These are phyloP conservation scores for Arthrobotrys sphaeroides DNA, from an alignment of 2,329 filamentous ascomycete species.

Conservation along the genomic window DNA sequence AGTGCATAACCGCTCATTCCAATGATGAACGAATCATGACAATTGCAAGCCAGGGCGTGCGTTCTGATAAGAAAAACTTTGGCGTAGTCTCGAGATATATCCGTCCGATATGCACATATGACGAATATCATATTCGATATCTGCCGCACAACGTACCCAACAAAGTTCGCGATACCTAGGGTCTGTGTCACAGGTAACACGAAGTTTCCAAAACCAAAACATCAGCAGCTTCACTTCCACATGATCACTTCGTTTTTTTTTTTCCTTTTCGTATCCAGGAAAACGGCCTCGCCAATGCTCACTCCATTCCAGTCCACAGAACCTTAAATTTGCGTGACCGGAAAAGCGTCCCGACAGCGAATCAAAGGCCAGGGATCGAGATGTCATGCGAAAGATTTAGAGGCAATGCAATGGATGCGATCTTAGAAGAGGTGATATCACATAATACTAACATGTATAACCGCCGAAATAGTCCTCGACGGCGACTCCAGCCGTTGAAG, in stretches of 20 bases:
- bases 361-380: neutral
- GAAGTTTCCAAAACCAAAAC: conserved; percentile 13
- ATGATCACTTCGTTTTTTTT: too few species aligned
- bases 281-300: neutral
- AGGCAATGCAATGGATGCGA: neutral
- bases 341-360: conserved; percentile 12
- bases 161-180: conserved; percentile 47
- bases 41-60: neutral
- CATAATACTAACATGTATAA: conserved; percentile 66
- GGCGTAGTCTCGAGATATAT: neutral
- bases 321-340: conserved; percentile 13
- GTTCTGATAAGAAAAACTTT: neutral
- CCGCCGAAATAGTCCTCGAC: conserved; percentile 70
- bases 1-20: conserved; percentile 16
- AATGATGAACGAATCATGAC: neutral
- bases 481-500: conserved; percentile 74
- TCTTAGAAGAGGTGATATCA: conserved; percentile 6
- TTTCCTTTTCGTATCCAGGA: too few species aligned
- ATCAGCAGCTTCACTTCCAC: conserved; percentile 33
- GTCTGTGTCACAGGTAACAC: conserved; percentile 37
- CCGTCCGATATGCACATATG: neutral
- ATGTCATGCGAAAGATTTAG: neutral
- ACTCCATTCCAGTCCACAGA: conserved; percentile 12
- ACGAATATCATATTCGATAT: conserved; percentile 8
- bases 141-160: conserved; percentile 34